A percentile compares a stretch with the other conserved stretches of the same genome.
phyloP scores from a whole-genome alignment of 176 grass and related monocot species.

The Phyllostachys edulis region DNA sequence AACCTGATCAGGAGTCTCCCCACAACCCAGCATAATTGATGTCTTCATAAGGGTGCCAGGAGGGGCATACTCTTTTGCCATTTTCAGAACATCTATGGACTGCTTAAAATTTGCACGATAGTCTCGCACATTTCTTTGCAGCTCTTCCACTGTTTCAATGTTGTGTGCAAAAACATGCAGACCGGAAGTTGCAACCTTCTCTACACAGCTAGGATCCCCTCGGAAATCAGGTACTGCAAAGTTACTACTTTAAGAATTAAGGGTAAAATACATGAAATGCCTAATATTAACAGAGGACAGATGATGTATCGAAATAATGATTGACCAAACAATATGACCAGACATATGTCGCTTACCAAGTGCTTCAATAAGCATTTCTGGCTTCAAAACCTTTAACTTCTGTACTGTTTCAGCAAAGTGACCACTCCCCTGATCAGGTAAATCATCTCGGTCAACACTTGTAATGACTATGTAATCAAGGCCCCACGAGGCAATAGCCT shows the following conservation, averaged over 20 bases:
- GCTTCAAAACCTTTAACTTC: conserved; percentile 73
- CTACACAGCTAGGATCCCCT: conserved; percentile 74
- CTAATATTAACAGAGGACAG: not conserved
- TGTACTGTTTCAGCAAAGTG: conserved; percentile 95
- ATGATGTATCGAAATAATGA: not conserved
- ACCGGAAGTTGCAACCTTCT: conserved; percentile 83
- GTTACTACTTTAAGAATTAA: conserved; percentile 18
- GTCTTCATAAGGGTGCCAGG: conserved; percentile 90
- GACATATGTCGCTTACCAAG: conserved; percentile 63
- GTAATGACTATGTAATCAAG: conserved; percentile 95
- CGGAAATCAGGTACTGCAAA: conserved; percentile 89
- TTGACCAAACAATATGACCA: not conserved
- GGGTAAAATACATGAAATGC: conserved; percentile 26
- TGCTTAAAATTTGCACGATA: conserved; percentile 92
- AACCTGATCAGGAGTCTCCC: conserved; percentile 86
- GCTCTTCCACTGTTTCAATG: conserved; percentile 94
- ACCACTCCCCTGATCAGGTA: conserved; percentile 87
- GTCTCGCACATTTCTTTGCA: conserved; percentile 77
- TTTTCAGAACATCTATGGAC: conserved; percentile 86
- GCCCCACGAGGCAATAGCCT: conserved; percentile 96
- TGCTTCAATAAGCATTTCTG: conserved; percentile 88
- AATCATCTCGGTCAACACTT: conserved; percentile 91
- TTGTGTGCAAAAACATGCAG: conserved; percentile 98
- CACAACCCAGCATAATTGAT: conserved; percentile 91
- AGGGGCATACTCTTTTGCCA: conserved; percentile 93